A percentile compares a stretch with the other conserved stretches of the same genome.
These are phyloP conservation scores for Pythium rhizo-oryzae DNA, from an alignment of 352 stramenopile species.

Conservation along the genomic window DNA sequence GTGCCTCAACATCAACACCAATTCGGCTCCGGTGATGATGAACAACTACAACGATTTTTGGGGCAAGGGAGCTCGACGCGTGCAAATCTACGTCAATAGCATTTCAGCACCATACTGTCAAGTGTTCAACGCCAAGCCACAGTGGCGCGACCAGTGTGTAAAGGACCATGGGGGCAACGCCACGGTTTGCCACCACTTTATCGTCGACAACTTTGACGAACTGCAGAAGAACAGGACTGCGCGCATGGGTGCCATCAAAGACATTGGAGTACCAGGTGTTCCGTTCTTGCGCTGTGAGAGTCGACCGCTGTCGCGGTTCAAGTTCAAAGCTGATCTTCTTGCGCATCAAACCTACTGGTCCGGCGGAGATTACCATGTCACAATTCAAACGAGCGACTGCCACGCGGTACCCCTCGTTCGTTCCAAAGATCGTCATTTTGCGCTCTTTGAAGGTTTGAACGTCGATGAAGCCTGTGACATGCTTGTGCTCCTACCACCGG, in stretches of 20 bases:
- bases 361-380: constrained; percentile 43
- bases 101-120: constrained; percentile 39
- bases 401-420: constrained; percentile 41
- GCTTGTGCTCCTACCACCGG: constrained; percentile 41
- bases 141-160: constrained; percentile 35
- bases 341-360: constrained; percentile 55
- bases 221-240: constrained; percentile 35
- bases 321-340: constrained; percentile 61
- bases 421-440: constrained; percentile 35
- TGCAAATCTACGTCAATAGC: constrained; percentile 33
- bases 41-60: constrained; percentile 37
- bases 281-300: constrained; percentile 52
- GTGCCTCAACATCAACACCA: constrained; percentile 34
- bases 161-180: constrained; percentile 28
- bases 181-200: constrained; percentile 42
- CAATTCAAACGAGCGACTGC: constrained; percentile 58
- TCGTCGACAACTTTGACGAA: constrained; percentile 47
- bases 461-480: constrained; percentile 42
- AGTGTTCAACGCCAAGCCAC: constrained; percentile 30
- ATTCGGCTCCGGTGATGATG: constrained; percentile 27
- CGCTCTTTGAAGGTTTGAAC: constrained; percentile 44
- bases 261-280: constrained; percentile 44
- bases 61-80: constrained; percentile 29
- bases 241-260: constrained; percentile 35
- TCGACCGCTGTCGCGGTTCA: constrained; percentile 38